These are phyloP conservation scores for Plasmodium coatneyi DNA, from an alignment of 169 alveolate genomes.

Conservation along the genomic window DNA sequence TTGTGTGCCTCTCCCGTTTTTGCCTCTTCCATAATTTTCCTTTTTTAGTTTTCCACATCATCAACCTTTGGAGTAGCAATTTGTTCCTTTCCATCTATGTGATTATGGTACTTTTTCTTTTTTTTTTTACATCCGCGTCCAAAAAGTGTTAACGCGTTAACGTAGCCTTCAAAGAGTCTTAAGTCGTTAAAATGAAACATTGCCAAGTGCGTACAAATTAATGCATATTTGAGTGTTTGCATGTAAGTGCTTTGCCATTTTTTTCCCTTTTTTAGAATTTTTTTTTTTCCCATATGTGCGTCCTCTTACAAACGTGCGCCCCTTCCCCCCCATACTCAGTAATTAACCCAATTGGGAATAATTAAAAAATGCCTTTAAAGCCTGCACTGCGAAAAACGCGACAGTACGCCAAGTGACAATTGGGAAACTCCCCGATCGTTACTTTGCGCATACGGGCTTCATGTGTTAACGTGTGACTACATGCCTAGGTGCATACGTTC, in stretches of 20 bases:
- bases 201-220: neutral
- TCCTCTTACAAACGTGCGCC: neutral
- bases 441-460: neutral
- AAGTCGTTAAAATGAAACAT: neutral
- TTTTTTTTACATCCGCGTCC: neutral
- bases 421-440: neutral
- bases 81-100: conserved; percentile 5
- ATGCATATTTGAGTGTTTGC: neutral
- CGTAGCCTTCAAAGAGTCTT: neutral
- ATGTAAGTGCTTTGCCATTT: neutral
- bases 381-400: neutral
- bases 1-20: neutral
- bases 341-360: neutral
- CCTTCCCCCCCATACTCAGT: neutral
- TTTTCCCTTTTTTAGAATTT: neutral
- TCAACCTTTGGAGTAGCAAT: neutral
- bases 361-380: neutral
- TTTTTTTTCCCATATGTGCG: neutral
- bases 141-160: neutral
- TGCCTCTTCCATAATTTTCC: neutral
- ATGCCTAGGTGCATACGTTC: neutral
- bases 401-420: neutral
- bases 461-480: neutral
- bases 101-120: neutral
- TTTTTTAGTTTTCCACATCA: neutral